These are phyloP conservation scores for Penicillium sp. DNA, from an alignment of 2,329 filamentous ascomycete species.

Conservation along the genomic window DNA sequence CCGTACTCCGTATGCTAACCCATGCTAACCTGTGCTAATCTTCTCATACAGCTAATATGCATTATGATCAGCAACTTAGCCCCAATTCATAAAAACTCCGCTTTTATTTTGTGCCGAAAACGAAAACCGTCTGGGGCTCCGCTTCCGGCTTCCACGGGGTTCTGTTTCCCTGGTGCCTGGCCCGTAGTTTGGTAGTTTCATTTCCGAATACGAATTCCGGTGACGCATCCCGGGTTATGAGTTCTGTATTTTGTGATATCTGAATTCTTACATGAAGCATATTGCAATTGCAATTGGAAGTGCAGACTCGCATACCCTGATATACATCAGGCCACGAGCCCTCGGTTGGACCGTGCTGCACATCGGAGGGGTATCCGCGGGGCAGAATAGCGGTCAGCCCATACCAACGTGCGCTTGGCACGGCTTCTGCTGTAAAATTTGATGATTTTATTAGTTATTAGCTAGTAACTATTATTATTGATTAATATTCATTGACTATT, in stretches of 20 bases:
- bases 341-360: conserved; percentile 1
- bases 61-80: background rate
- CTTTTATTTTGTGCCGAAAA: background rate
- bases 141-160: conserved; percentile 1
- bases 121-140: background rate
- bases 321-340: background rate
- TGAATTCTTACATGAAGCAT: background rate
- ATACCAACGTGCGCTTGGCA: background rate
- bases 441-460: background rate
- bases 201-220: background rate
- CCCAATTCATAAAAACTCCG: background rate
- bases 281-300: no score
- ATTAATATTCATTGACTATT: no score
- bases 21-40: background rate
- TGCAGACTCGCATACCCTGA: no score
- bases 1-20: no score
- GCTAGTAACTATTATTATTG: no score
- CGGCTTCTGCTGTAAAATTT: background rate
- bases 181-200: background rate
- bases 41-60: background rate
- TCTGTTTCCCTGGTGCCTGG: background rate
- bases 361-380: conserved; percentile 1
- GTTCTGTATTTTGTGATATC: background rate
- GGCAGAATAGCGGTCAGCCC: conserved; percentile 4
- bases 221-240: background rate